These are phyloP conservation scores for Esteya vermicola DNA, from an alignment of 2,329 filamentous ascomycete species.

Conservation along the genomic window DNA sequence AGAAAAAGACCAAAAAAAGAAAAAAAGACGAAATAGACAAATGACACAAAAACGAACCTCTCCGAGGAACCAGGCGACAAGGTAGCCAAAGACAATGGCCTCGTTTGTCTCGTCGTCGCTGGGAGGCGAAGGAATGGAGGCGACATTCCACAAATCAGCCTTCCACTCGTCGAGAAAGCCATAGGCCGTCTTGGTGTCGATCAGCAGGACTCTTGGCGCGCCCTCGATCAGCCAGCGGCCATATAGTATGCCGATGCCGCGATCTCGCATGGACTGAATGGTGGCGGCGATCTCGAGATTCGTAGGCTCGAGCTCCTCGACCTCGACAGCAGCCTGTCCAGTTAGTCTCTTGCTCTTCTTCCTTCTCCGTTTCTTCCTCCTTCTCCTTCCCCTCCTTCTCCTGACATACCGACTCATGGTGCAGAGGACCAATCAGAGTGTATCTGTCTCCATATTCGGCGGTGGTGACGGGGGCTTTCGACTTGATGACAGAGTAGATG, in stretches of 20 bases:
- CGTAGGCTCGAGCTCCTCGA: slow-evolving; percentile 80
- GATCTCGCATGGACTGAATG: slow-evolving; percentile 83
- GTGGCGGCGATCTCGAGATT: slow-evolving; percentile 67
- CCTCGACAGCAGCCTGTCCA: slow-evolving; percentile 79
- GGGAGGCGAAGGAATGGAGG: slow-evolving; percentile 85
- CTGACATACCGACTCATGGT: slow-evolving; percentile 60
- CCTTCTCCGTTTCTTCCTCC: no score
- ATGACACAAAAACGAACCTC: slow-evolving; percentile 48
- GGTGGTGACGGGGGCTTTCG: slow-evolving; percentile 93
- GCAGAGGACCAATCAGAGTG: slow-evolving; percentile 86
- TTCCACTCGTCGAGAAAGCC: slow-evolving; percentile 93
- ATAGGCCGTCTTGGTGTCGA: slow-evolving; percentile 91
- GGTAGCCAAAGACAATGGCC: slow-evolving; percentile 91
- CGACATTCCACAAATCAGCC: slow-evolving; percentile 81
- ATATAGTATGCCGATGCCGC: slow-evolving; percentile 81
- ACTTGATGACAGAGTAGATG: slow-evolving; percentile 98
- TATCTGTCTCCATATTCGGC: slow-evolving; percentile 98
- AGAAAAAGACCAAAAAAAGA: background rate
- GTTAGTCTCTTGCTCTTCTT: no score
- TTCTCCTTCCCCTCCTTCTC: no score
- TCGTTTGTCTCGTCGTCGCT: slow-evolving; percentile 94
- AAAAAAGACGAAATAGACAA: background rate
- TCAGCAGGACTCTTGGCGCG: slow-evolving; percentile 80
- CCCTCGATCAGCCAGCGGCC: slow-evolving; percentile 97
- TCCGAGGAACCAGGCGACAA: slow-evolving; percentile 95